phyloP scores from a whole-genome alignment of 192 early-diverging fungal species.

The Coemansia biformis region DNA sequence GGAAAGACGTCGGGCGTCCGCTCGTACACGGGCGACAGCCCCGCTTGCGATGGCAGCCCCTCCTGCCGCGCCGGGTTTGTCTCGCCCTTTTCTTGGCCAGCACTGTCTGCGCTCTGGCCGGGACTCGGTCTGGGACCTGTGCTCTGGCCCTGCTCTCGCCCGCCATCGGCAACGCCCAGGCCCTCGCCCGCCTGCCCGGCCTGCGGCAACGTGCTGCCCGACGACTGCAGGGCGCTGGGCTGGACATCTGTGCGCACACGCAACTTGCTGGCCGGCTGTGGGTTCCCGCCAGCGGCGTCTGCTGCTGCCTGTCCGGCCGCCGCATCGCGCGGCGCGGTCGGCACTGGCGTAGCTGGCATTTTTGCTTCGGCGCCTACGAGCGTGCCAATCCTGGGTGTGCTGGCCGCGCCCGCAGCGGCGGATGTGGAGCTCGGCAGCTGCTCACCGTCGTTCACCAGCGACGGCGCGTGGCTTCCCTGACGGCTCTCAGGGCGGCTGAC shows the following conservation, averaged over 20 bases:
- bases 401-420: not conserved
- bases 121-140: too few species aligned
- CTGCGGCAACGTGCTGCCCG: not conserved
- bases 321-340: too few species aligned
- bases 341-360: too few species aligned
- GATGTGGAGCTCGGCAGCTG: not conserved
- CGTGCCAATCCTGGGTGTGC: not conserved
- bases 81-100: too few species aligned
- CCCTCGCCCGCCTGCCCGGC: not conserved
- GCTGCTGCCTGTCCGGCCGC: not conserved
- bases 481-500: slow-evolving; percentile 40
- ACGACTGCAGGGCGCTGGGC: not conserved
- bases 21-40: slow-evolving; percentile 1
- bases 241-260: slow-evolving; percentile 20
- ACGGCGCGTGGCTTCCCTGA: slow-evolving; percentile 41
- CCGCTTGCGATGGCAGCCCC: slow-evolving; percentile 4
- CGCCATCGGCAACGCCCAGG: not conserved
- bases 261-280: slow-evolving; percentile 28
- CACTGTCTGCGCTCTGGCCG: too few species aligned
- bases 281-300: not conserved
- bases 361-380: too few species aligned
- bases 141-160: too few species aligned
- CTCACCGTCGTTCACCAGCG: slow-evolving; percentile 17
- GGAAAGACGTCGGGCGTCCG: slow-evolving; percentile 29
- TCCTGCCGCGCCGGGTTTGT: not conserved